Evolutionary conservation across 148 eudicot species (phyloP).

Genomic region (Vaccinium vitisidaea): DNA sequence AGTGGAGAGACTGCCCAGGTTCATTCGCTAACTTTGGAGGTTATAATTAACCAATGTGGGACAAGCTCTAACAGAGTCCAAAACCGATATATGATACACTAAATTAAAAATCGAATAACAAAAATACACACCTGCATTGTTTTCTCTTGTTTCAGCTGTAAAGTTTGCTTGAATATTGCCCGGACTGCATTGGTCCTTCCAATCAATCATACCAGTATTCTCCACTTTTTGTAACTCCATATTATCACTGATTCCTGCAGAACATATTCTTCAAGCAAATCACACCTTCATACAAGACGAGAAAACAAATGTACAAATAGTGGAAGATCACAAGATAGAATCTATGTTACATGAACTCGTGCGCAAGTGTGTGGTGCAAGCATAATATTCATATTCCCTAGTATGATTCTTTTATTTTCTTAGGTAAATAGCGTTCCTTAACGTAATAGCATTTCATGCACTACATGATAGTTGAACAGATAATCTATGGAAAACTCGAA

Average conservation of each 20-base stretch:
- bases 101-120: not conserved
- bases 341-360: not conserved
- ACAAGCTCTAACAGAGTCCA: not conserved
- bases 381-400: not conserved
- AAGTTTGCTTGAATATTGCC: not conserved
- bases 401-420: not conserved
- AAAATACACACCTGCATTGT: slow-evolving; percentile 11
- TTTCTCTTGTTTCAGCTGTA: slow-evolving; percentile 8
- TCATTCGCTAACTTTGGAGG: too few species aligned
- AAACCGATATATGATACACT: not conserved
- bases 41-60: too few species aligned
- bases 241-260: slow-evolving; percentile 21
- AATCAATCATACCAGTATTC: not conserved
- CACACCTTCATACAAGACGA: not conserved
- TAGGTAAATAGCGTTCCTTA: not conserved
- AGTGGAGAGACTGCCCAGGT: too few species aligned
- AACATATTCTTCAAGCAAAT: not conserved
- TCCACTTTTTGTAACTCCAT: slow-evolving; percentile 13
- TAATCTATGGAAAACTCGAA: not conserved
- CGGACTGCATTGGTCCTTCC: not conserved
- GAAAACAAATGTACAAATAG: not conserved
- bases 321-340: not conserved
- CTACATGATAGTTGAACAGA: not conserved
- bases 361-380: not conserved
- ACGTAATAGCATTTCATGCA: not conserved